Base-by-base conservation (phyloP, 2,329 filamentous ascomycete genomes). In the Ceratocystis eucalypticola region DNA sequence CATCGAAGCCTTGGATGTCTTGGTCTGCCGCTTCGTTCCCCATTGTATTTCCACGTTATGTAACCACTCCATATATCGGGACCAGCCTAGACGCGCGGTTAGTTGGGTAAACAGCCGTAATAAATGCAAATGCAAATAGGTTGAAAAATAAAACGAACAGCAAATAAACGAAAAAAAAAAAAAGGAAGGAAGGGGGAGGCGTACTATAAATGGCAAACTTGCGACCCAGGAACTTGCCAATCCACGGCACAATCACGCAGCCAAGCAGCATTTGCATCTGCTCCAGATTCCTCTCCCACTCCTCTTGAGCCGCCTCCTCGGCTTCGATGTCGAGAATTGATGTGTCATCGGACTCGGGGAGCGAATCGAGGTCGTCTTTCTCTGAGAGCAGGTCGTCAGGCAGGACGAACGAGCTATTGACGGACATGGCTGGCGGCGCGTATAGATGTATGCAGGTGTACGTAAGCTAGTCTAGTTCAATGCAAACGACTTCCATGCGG, bases 171-270 rank as follows among this genome's bases (percentile, higher is more conserved):
- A 8, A 3, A 10, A 37, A 22, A 22, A 20, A 20, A 20, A 22
- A 41, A 12, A 3, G 37, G 3, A 3, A 41, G 10, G 3, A 12
- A 41, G 37, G 37, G 37, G 10, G 37, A 41, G 10, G 70, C 88
- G 75, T 81, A 96, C 93, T 91, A 90, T 91, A 96, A 74, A 96
- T 96, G 68, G 93, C 93, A 79, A 92, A 95, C 76, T 91, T 95
- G 75, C 94, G 84, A 59, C 94, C 94, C 75, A 96, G 85, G 77
- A 91, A 97, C 77, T 97, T 99, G 68, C 94, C 94, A 71, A 91
- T 80, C 75, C 96, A 96, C 2, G 94, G 94, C 63, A 99, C 88
- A 71, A 97, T 76, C 62, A 97, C 88, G 91, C 99, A 96, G 22
- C 89, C 96, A 74, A 97, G 77, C 70, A 99, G 80, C 70, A 97